Evolutionary conservation across 1,284 basidiomycete species (phyloP).

Genomic region (Anthracocystis setariae): DNA sequence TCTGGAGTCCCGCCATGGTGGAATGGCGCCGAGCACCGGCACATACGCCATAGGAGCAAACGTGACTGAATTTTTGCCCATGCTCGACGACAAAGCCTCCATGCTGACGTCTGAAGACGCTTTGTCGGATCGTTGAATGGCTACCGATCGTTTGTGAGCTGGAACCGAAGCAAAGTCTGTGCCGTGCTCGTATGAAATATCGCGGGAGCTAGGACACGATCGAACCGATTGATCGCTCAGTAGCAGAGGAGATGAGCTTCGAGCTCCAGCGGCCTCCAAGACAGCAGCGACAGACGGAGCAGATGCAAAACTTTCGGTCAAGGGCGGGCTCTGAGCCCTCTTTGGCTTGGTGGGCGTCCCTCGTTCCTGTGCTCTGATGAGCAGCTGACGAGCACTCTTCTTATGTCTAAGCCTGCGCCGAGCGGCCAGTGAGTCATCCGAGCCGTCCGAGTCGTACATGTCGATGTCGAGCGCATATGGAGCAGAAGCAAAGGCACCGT

Average conservation of each 20-base stretch:
- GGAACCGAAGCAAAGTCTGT: conserved; percentile 12
- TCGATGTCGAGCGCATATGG: conserved; percentile 39
- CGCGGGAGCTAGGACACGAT: conserved; percentile 23
- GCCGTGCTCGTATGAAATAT: conserved; percentile 26
- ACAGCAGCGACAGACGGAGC: conserved; percentile 36
- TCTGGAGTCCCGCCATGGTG: conserved; percentile 22
- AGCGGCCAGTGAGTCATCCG: conserved; percentile 20
- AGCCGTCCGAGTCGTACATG: conserved; percentile 42
- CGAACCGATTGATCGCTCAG: conserved; percentile 33
- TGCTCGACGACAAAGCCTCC: conserved; percentile 29
- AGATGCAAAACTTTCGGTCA: conserved; percentile 37
- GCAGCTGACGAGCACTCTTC: conserved; percentile 55
- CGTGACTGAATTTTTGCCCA: conserved; percentile 29
- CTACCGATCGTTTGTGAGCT: conserved; percentile 17
- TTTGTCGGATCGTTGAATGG: conserved; percentile 21
- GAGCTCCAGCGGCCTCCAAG: conserved; percentile 27
- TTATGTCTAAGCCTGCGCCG: conserved; percentile 32
- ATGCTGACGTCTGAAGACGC: conserved; percentile 25
- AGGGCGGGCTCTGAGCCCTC: conserved; percentile 50
- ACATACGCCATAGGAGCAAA: conserved; percentile 41
- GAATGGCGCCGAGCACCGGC: conserved; percentile 47
- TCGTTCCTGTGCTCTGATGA: conserved; percentile 57
- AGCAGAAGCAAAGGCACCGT: conserved; percentile 6
- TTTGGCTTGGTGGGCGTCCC: conserved; percentile 58
- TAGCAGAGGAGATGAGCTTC: conserved; percentile 34